These are phyloP conservation scores for Scedosporium boydii DNA, from an alignment of 2,329 filamentous ascomycete species.

Conservation along the genomic window DNA sequence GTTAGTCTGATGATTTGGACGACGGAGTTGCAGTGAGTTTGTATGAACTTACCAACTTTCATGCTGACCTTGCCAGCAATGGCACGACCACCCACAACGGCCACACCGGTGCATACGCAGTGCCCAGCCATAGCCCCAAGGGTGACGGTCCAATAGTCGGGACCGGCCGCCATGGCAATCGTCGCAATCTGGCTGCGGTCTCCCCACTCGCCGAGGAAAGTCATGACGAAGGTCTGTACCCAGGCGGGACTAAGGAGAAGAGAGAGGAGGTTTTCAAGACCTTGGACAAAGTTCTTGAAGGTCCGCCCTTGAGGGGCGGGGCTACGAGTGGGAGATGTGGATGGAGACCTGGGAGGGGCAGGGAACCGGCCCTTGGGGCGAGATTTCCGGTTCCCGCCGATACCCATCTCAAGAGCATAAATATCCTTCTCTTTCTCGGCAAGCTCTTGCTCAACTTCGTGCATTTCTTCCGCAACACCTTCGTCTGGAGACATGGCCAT, in stretches of 20 bases:
- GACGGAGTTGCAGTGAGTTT: constrained; percentile 13
- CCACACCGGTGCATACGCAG: constrained; percentile 79
- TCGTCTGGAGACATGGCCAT: constrained; percentile 82
- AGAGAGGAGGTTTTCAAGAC: constrained; percentile 77
- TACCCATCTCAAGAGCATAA: constrained; percentile 72
- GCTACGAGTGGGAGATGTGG: constrained; percentile 60
- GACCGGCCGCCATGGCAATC: constrained; percentile 95
- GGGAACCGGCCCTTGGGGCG: constrained; percentile 67
- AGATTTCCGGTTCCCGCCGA: constrained; percentile 54
- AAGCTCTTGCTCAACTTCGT: constrained; percentile 88
- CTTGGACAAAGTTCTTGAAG: constrained; percentile 37
- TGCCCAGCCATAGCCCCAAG: constrained; percentile 80
- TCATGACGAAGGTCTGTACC: constrained; percentile 99
- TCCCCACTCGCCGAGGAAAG: constrained; percentile 96
- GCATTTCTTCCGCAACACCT: constrained; percentile 93
- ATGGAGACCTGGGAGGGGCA: constrained; percentile 72
- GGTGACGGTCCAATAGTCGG: constrained; percentile 99
- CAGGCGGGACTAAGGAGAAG: constrained; percentile 88
- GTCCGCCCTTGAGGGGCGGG: constrained; percentile 33
- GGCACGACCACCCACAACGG: constrained; percentile 84
- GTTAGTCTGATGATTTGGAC: constrained; percentile 4
- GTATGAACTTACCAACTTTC: constrained; percentile 73
- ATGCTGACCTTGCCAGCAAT: constrained; percentile 92
- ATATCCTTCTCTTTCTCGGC: constrained; percentile 87
- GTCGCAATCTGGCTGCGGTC: constrained; percentile 97